phyloP scores from a whole-genome alignment of 1,139 yeast species.

The Blastobotrys apis region DNA sequence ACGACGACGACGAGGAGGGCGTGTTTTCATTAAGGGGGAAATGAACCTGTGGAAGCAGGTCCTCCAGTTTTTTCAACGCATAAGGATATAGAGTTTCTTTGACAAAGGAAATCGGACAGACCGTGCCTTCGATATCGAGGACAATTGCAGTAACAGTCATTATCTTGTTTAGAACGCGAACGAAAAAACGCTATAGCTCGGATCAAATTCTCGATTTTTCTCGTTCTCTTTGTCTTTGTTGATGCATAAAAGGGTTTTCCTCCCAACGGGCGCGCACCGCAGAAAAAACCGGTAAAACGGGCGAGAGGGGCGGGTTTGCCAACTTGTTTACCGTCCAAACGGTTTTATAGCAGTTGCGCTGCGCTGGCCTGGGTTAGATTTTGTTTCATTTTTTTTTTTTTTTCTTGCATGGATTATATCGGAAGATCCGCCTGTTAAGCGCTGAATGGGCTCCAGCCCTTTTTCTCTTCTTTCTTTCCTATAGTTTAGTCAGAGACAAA shows the following conservation, averaged over 20 bases:
- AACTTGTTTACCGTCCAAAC: background rate
- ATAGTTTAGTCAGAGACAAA: no score
- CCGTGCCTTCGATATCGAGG: conserved; percentile 86
- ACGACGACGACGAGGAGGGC: conserved; percentile 5
- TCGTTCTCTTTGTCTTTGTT: no score
- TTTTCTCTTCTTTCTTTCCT: no score
- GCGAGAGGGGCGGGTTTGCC: background rate
- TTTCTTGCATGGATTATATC: background rate
- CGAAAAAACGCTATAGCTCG: no score
- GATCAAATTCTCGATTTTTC: no score
- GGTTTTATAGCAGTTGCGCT: background rate
- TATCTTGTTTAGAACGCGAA: no score
- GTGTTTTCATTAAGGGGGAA: conserved; percentile 28
- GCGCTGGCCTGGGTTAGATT: background rate
- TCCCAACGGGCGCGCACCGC: background rate
- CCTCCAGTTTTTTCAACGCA: conserved; percentile 30
- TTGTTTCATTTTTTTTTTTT: background rate
- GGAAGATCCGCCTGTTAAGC: background rate
- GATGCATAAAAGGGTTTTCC: no score
- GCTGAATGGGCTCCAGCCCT: background rate
- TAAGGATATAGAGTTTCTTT: conserved; percentile 58
- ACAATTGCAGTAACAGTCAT: conserved; percentile 35
- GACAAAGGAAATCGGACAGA: conserved; percentile 86
- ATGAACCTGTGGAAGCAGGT: conserved; percentile 17
- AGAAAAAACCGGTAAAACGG: background rate